phyloP scores from a whole-genome alignment of 208 protist genomes.

The Leishmania major region DNA sequence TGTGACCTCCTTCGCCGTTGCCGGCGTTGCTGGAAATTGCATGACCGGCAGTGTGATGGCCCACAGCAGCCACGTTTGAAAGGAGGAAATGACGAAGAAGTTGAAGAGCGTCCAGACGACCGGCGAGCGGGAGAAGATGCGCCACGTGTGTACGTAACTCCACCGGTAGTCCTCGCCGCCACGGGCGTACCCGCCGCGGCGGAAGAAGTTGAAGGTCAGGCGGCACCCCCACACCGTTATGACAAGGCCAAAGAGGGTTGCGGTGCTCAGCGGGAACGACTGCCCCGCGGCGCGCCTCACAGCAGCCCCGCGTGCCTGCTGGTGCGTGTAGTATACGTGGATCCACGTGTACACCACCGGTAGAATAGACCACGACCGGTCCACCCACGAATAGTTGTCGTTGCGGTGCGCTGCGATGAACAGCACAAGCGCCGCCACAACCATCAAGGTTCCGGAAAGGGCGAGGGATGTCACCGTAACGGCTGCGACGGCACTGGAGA shows the following conservation, averaged over 20 bases:
- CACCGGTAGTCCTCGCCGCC: constrained; percentile 84
- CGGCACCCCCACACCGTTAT: constrained; percentile 74
- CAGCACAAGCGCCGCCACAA: constrained; percentile 41
- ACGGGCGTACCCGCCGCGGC: constrained; percentile 69
- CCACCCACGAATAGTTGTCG: constrained; percentile 84
- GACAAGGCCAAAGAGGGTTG: constrained; percentile 47
- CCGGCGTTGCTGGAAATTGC: constrained; percentile 34
- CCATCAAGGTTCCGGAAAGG: constrained; percentile 42
- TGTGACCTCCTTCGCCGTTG: constrained; percentile 34
- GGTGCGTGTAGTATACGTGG: constrained; percentile 41
- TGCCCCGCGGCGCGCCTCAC: neutral
- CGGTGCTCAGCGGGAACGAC: constrained; percentile 19
- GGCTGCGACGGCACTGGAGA: neutral
- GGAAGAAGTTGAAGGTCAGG: constrained; percentile 74
- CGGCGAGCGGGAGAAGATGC: constrained; percentile 24
- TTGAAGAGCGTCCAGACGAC: constrained; percentile 71
- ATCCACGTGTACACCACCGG: constrained; percentile 79
- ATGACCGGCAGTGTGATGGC: constrained; percentile 69
- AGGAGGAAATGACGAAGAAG: constrained; percentile 66
- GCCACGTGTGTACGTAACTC: constrained; percentile 59
- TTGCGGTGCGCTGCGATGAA: constrained; percentile 55
- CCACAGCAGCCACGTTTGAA: constrained; percentile 76
- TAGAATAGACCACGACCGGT: constrained; percentile 78
- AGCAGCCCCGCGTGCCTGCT: neutral
- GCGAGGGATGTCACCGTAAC: constrained; percentile 28